Conservation (phyloP, 306 rosid genomes). For the Acmispon strigosus region DNA sequence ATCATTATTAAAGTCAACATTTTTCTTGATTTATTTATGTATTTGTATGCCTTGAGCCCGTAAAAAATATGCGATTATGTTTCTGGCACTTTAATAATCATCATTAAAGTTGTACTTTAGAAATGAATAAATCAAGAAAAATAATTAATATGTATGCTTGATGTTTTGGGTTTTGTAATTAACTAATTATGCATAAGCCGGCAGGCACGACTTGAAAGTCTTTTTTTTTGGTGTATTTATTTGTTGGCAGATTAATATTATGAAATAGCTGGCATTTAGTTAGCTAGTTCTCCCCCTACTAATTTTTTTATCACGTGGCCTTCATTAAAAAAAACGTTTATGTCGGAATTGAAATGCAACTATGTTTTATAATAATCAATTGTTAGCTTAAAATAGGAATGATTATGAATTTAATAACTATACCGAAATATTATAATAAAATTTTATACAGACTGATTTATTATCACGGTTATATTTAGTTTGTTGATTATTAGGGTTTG, state of each 20-base stretch:
- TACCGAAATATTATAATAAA: too few species aligned
- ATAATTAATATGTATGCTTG: background rate
- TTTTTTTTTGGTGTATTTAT: background rate
- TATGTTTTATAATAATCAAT: background rate
- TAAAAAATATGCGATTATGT: background rate
- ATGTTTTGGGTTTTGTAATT: background rate
- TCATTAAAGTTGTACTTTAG: background rate
- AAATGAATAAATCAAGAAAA: background rate
- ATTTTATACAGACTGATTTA: too few species aligned
- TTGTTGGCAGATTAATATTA: background rate
- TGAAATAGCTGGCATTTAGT: slow-evolving; percentile 18
- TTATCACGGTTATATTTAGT: too few species aligned
- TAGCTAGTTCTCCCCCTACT: background rate
- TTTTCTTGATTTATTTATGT: background rate
- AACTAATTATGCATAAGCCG: background rate
- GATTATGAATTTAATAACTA: too few species aligned
- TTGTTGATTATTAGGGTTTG: too few species aligned
- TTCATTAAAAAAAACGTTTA: background rate
- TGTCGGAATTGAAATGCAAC: background rate
- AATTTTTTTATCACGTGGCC: background rate
- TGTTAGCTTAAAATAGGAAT: too few species aligned
- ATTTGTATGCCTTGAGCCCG: too few species aligned
- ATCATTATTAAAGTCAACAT: too few species aligned
- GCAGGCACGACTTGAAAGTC: slow-evolving; percentile 18
- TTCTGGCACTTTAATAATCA: slow-evolving; percentile 6